Percentiles rank a stretch among this genome's conserved stretches.
phyloP scores from a whole-genome alignment of 257 asterid species.

The Nicotiana tomentosiformis region DNA sequence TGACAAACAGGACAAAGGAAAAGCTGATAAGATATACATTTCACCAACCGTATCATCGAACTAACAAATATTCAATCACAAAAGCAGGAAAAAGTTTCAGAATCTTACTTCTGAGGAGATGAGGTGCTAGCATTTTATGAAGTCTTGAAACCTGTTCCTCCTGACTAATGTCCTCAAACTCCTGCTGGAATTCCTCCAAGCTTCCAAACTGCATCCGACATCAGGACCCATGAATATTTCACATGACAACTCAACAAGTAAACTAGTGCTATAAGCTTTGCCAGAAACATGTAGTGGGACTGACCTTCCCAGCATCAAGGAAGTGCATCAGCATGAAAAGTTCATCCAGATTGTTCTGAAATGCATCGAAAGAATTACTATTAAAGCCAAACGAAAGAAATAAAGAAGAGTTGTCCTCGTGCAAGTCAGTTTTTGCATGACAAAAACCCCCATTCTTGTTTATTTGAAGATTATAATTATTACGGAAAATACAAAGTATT shows the following conservation, averaged over 20 bases:
- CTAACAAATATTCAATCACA: conserved; percentile 18
- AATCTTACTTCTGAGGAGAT: conserved; percentile 83
- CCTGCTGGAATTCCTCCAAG: conserved; percentile 93
- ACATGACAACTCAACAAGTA: conserved; percentile 1
- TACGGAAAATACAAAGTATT: neutral
- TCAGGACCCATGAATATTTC: neutral
- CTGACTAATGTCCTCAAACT: conserved; percentile 96
- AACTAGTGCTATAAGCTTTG: neutral
- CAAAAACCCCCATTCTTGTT: neutral
- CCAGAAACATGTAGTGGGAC: conserved; percentile 20
- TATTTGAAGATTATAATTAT: neutral
- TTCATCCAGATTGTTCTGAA: conserved; percentile 98
- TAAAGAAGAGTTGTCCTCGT: neutral
- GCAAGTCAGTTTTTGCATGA: neutral
- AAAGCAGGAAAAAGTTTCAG: conserved; percentile 21
- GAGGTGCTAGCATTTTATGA: conserved; percentile 97
- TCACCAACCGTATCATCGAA: neutral
- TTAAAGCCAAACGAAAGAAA: neutral
- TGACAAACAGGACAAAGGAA: neutral
- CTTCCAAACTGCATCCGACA: conserved; percentile 63
- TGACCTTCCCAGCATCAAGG: conserved; percentile 98
- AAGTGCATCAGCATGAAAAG: conserved; percentile 99
- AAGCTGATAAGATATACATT: neutral
- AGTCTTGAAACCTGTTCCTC: conserved; percentile 99
- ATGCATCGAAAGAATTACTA: conserved; percentile 26